phyloP scores from a whole-genome alignment of 2,329 filamentous ascomycete species.

The Beauveria pseudobassiana region DNA sequence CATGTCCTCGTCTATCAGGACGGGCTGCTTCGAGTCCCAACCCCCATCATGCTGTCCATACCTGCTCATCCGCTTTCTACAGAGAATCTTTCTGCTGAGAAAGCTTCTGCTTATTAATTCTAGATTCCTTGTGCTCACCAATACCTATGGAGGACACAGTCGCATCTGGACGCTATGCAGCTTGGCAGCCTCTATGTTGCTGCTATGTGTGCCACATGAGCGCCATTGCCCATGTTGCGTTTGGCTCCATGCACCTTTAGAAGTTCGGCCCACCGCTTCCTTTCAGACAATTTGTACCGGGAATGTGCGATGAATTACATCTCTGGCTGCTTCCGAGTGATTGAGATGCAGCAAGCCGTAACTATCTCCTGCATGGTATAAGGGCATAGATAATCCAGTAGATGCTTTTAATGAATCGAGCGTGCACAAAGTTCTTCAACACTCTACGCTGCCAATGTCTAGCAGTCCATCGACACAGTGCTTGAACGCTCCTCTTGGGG shows the following conservation, averaged over 20 bases:
- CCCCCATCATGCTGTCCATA: not conserved
- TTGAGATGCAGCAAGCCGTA: not conserved
- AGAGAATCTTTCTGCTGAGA: not conserved
- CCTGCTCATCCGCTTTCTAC: not conserved
- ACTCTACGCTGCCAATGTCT: not conserved
- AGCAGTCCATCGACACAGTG: not conserved
- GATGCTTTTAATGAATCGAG: not conserved
- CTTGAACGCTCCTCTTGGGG: not conserved
- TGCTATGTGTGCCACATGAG: constrained; percentile 12
- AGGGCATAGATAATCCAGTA: not conserved
- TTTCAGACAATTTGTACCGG: not conserved
- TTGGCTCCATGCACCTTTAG: not conserved
- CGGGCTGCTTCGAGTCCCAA: not conserved
- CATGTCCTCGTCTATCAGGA: not conserved
- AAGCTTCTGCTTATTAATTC: constrained; percentile 23
- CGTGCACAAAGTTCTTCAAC: no score
- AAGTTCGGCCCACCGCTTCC: not conserved
- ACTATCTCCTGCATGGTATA: not conserved
- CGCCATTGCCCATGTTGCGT: constrained; percentile 5
- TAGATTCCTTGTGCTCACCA: constrained; percentile 10
- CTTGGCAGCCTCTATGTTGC: not conserved
- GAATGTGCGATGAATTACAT: constrained; percentile 6
- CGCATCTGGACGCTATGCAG: not conserved
- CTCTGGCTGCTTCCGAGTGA: not conserved
- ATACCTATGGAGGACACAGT: not conserved